Evolutionary conservation across 768 basidiomycete species (phyloP).

Genomic region (Boletus reticuloceps): DNA sequence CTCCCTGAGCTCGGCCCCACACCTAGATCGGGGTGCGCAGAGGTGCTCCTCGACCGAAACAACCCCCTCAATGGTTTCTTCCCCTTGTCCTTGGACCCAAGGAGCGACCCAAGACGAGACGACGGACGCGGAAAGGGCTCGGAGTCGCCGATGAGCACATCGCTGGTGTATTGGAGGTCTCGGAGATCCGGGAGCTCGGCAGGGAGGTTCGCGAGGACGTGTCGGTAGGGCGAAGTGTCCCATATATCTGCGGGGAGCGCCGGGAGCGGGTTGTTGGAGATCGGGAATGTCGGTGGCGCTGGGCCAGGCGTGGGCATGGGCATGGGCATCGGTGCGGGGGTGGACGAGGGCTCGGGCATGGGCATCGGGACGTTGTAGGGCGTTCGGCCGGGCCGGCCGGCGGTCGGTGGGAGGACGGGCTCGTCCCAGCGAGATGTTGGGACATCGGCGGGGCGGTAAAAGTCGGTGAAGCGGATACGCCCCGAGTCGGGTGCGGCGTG

Average conservation of each 20-base stretch:
- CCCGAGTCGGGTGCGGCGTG: constrained; percentile 7
- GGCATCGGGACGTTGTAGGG: constrained; percentile 4
- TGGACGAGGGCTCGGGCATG: constrained; percentile 2
- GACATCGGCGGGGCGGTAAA: constrained; percentile 21
- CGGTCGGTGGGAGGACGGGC: constrained; percentile 3
- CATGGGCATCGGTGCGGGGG: constrained; percentile 3
- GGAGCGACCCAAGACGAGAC: constrained; percentile 18
- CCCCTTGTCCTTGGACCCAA: constrained; percentile 32
- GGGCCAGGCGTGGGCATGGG: not conserved
- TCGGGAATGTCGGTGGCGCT: not conserved
- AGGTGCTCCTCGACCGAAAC: constrained; percentile 43
- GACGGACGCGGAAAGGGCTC: constrained; percentile 20
- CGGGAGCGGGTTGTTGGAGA: constrained; percentile 56
- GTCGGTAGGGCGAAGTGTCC: constrained; percentile 53
- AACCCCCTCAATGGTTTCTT: constrained; percentile 40
- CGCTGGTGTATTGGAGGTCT: constrained; percentile 3
- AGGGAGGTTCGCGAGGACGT: constrained; percentile 49
- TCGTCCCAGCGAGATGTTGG: constrained; percentile 3
- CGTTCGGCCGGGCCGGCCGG: constrained; percentile 9
- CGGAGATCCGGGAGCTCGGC: constrained; percentile 33
- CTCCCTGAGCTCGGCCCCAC: constrained; percentile 11
- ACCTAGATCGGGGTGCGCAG: constrained; percentile 13
- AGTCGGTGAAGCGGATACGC: constrained; percentile 28
- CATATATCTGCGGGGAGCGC: constrained; percentile 60
- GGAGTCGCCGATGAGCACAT: constrained; percentile 1